phyloP scores from a whole-genome alignment of 352 stramenopile species.

The Globisporangium heterothallicum region DNA sequence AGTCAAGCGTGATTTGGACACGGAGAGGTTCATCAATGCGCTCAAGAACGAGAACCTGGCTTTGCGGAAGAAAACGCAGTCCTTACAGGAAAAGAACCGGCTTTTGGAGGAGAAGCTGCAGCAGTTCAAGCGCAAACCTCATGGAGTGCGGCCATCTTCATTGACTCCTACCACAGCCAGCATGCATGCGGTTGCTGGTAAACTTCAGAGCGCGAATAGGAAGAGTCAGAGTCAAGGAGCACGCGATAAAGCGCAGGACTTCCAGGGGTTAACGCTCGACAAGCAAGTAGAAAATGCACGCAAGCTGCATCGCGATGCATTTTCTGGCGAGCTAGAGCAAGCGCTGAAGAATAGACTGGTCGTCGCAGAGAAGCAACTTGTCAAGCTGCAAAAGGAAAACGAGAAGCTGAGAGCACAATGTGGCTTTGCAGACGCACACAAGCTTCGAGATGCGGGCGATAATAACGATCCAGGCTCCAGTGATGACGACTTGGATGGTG shows the following conservation, averaged over 20 bases:
- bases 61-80: slow-evolving; percentile 75
- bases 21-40: slow-evolving; percentile 75
- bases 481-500: slow-evolving; percentile 22
- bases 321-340: slow-evolving; percentile 55
- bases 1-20: slow-evolving; percentile 59
- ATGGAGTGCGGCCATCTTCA: slow-evolving; percentile 5
- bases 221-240: slow-evolving; percentile 3
- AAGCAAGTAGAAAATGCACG: slow-evolving; percentile 39
- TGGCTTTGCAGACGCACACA: slow-evolving; percentile 1
- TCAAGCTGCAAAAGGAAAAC: slow-evolving; percentile 70
- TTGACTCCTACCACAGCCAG: neutral
- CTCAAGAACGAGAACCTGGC: slow-evolving; percentile 69
- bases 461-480: slow-evolving; percentile 28
- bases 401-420: slow-evolving; percentile 32
- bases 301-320: slow-evolving; percentile 42
- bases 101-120: slow-evolving; percentile 53
- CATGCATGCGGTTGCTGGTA: slow-evolving; percentile 8
- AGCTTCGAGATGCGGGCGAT: slow-evolving; percentile 9
- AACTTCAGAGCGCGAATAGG: slow-evolving; percentile 5
- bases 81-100: slow-evolving; percentile 64
- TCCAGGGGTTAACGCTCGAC: slow-evolving; percentile 28
- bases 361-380: slow-evolving; percentile 61
- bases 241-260: slow-evolving; percentile 9
- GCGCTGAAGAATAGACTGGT: slow-evolving; percentile 70
- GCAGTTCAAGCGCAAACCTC: slow-evolving; percentile 19